A percentile compares a stretch with the other conserved stretches of the same genome.
These are phyloP conservation scores for Auriscalpium microsporum DNA, from an alignment of 768 basidiomycete genomes.

Conservation along the genomic window DNA sequence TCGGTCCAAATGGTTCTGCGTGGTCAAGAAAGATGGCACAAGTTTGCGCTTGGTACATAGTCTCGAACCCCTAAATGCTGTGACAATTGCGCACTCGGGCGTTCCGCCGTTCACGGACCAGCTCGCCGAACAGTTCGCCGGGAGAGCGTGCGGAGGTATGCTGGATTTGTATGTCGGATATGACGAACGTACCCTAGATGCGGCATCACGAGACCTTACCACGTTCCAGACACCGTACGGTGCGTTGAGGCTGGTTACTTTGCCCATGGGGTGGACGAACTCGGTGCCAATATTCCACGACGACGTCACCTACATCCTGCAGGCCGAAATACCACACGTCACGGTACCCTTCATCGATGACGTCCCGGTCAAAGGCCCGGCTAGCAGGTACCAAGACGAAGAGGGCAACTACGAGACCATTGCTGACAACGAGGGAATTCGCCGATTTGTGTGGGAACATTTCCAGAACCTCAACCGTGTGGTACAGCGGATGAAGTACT, in stretches of 20 bases:
- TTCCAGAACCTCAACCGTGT: slow-evolving; percentile 28
- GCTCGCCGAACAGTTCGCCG: slow-evolving; percentile 17
- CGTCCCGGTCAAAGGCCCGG: slow-evolving; percentile 26
- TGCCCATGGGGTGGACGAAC: slow-evolving; percentile 38
- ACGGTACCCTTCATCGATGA: slow-evolving; percentile 34
- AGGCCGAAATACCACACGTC: slow-evolving; percentile 30
- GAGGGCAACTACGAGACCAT: slow-evolving; percentile 29
- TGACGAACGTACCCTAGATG: slow-evolving; percentile 25
- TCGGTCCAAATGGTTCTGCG: slow-evolving; percentile 18
- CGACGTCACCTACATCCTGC: slow-evolving; percentile 29
- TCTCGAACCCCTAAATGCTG: slow-evolving; percentile 19
- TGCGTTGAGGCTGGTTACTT: slow-evolving; percentile 19
- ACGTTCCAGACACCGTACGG: slow-evolving; percentile 34
- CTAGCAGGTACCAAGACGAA: slow-evolving; percentile 19
- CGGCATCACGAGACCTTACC: slow-evolving; percentile 29
- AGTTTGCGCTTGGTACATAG: slow-evolving; percentile 17
- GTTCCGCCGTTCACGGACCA: slow-evolving; percentile 16
- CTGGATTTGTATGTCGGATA: slow-evolving; percentile 25
- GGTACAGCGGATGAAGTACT: slow-evolving; percentile 28
- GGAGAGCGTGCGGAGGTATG: slow-evolving; percentile 13
- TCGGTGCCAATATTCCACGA: slow-evolving; percentile 32
- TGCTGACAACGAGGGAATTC: slow-evolving; percentile 27
- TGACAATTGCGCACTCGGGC: slow-evolving; percentile 14
- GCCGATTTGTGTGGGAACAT: slow-evolving; percentile 33
- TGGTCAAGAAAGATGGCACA: slow-evolving; percentile 16